A percentile compares a stretch with the other conserved stretches of the same genome.
Conservation (phyloP, 352 stramenopile species). For the Globisporangium yorkense region DNA sequence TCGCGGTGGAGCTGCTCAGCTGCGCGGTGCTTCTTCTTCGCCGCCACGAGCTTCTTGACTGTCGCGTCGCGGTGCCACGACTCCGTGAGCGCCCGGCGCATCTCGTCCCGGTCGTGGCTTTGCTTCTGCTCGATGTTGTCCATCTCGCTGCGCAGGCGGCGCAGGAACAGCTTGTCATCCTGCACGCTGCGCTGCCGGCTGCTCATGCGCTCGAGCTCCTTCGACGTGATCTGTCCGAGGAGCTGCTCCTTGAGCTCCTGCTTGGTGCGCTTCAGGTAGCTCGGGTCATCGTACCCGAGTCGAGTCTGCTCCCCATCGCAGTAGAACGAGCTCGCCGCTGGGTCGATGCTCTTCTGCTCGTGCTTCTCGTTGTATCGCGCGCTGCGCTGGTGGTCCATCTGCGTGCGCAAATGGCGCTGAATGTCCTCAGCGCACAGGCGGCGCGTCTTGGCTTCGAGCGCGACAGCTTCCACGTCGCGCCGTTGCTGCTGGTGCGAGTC, state of each 20-base stretch:
- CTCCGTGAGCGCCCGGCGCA: constrained; percentile 48
- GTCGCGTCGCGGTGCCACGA: constrained; percentile 43
- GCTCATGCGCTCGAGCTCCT: constrained; percentile 39
- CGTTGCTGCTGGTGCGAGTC: constrained; percentile 48
- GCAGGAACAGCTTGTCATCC: constrained; percentile 54
- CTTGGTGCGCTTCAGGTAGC: constrained; percentile 31
- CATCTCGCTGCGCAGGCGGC: constrained; percentile 49
- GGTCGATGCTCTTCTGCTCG: constrained; percentile 27
- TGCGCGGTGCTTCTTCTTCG: constrained; percentile 54
- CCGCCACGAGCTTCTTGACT: constrained; percentile 60
- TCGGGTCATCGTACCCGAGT: constrained; percentile 44
- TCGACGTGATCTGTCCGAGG: constrained; percentile 49
- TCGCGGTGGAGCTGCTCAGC: constrained; percentile 35
- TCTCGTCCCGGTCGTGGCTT: constrained; percentile 40
- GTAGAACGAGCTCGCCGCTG: constrained; percentile 52
- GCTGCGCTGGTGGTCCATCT: constrained; percentile 42
- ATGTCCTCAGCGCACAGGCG: constrained; percentile 47
- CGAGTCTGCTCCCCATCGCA: constrained; percentile 43
- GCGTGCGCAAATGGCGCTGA: constrained; percentile 41
- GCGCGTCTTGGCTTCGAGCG: constrained; percentile 38
- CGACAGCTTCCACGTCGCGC: constrained; percentile 47
- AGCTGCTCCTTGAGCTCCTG: constrained; percentile 52
- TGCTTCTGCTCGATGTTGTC: constrained; percentile 57
- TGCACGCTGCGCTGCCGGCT: constrained; percentile 34
- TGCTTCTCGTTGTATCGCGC: constrained; percentile 23